These are phyloP conservation scores for Aspergillus sp. DNA, from an alignment of 2,329 filamentous ascomycete genomes.

Conservation along the genomic window DNA sequence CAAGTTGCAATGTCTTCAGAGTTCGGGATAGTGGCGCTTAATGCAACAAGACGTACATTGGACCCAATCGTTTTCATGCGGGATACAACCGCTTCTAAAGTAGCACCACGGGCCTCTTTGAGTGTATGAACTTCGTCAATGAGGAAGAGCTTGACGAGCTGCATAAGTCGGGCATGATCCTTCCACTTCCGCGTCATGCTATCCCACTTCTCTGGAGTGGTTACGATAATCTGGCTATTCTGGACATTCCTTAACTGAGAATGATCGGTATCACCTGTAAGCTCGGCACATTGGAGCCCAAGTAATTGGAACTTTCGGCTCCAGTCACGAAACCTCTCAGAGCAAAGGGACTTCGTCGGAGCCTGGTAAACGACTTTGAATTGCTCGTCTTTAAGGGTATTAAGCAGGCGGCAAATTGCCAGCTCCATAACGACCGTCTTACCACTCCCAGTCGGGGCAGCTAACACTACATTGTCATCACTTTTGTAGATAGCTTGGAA, in stretches of 20 bases:
- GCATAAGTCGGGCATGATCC: slow-evolving; percentile 72
- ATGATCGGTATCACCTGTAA: slow-evolving; percentile 77
- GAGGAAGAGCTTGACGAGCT: slow-evolving; percentile 74
- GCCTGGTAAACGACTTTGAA: slow-evolving; percentile 86
- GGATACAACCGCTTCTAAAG: slow-evolving; percentile 78
- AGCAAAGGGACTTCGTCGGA: slow-evolving; percentile 79
- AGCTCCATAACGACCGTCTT: slow-evolving; percentile 82
- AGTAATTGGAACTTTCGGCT: slow-evolving; percentile 68
- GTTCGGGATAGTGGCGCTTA: slow-evolving; percentile 84
- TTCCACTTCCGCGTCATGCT: slow-evolving; percentile 85
- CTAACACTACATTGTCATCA: slow-evolving; percentile 74
- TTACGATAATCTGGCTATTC: slow-evolving; percentile 77
- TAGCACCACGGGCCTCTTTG: slow-evolving; percentile 75
- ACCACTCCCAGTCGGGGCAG: slow-evolving; percentile 80
- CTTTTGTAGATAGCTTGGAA: slow-evolving; percentile 66
- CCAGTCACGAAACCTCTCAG: slow-evolving; percentile 77
- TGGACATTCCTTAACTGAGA: slow-evolving; percentile 67
- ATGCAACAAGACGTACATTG: slow-evolving; percentile 73
- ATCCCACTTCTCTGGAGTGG: slow-evolving; percentile 90
- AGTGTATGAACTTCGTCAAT: slow-evolving; percentile 89
- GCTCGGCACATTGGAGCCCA: slow-evolving; percentile 68
- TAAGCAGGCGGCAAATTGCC: slow-evolving; percentile 72
- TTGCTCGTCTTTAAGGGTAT: slow-evolving; percentile 54
- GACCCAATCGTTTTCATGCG: slow-evolving; percentile 80
- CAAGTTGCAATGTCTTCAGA: slow-evolving; percentile 76